Evolutionary conservation across 495 filamentous ascomycete genomes (phyloP).

Genomic region (Penicillium coprophilum): DNA sequence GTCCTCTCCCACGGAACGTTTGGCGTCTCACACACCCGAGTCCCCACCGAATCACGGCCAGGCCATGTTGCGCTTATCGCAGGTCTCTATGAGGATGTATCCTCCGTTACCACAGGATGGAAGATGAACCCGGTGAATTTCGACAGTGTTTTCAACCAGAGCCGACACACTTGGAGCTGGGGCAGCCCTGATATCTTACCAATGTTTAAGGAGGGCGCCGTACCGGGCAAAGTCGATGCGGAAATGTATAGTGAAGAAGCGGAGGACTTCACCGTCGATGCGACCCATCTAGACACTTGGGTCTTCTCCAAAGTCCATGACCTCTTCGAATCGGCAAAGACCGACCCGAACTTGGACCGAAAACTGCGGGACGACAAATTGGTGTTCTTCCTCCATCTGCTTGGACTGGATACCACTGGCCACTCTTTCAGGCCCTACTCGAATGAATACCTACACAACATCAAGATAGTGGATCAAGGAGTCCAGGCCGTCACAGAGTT

Average conservation of each 20-base stretch:
- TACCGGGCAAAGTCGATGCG: conserved; percentile 81
- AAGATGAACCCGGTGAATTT: conserved; percentile 98
- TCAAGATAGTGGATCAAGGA: conserved; percentile 90
- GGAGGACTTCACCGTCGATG: conserved; percentile 88
- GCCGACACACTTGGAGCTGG: conserved; percentile 98
- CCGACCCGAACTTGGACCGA: conserved; percentile 71
- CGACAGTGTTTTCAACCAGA: conserved; percentile 97
- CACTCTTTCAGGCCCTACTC: conserved; percentile 90
- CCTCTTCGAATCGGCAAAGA: conserved; percentile 76
- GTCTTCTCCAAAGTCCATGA: conserved; percentile 92
- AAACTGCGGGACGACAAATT: conserved; percentile 78
- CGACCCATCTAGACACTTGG: conserved; percentile 81
- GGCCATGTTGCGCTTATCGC: conserved; percentile 98
- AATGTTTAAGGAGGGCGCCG: conserved; percentile 95
- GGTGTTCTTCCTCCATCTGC: conserved; percentile 94
- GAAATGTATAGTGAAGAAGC: conserved; percentile 78
- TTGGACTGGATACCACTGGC: conserved; percentile 94
- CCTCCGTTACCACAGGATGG: conserved; percentile 96
- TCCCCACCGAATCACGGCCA: conserved; percentile 95
- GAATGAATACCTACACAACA: conserved; percentile 90
- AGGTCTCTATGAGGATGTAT: conserved; percentile 97
- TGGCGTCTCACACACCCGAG: conserved; percentile 95
- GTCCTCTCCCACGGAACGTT: conserved; percentile 93
- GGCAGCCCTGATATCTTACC: conserved; percentile 95
- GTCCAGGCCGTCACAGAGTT: conserved; percentile 77